Evolutionary conservation across 768 basidiomycete genomes (phyloP), one percentile per base, ranked within the genome.

Genomic region (Leccinum ochraceum): DNA sequence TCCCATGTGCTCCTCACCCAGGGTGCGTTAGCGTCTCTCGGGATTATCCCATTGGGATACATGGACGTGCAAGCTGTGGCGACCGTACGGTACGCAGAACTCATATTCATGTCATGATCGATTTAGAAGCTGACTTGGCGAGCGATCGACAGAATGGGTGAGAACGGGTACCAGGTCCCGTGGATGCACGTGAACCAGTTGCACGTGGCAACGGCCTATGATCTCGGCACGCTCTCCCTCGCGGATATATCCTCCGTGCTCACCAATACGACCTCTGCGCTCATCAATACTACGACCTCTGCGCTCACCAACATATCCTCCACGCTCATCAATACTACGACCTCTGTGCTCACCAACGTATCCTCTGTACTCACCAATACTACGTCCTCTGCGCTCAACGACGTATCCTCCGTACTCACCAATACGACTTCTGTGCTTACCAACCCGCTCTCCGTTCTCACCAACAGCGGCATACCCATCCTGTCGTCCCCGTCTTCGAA

Each of bases 171-270:
- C 65, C 75, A 77, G 60, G 70, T 89, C 48, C 88, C 88, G 11
- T 89, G 86, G 86, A 71, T 89, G 61, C 80, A 87, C 55, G 75
- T 89, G 54, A 70, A 75, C 36, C 86, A 88, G 69, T 73, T 71
- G 44, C 65, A 69, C 50, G 86, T 88, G 7, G 80, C 84, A 14
- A 84, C 86, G 32, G 61, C 68, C 9, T 89, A 88, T 62, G 56
- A 66, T 26, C 20, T 63, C 26, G 63, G 60, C 32, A 16, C 46
- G 9, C 22, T 68, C 22, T 71, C 66, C 24, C 50, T 65, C 1
- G 58, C 10, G 16, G 71, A 73, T 60, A 42, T 73, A 4, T 53
- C 60, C 22, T 65, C 51, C 63, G 57, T 13, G 65, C 57, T 32
- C 63, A 64, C 36, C 36, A 61, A 54, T 34, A 37, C 60, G 4